Evolutionary conservation across 164 flowering plant species (phyloP), one percentile per base, ranked within the genome.

Genomic region (Houttuynia cordata): DNA sequence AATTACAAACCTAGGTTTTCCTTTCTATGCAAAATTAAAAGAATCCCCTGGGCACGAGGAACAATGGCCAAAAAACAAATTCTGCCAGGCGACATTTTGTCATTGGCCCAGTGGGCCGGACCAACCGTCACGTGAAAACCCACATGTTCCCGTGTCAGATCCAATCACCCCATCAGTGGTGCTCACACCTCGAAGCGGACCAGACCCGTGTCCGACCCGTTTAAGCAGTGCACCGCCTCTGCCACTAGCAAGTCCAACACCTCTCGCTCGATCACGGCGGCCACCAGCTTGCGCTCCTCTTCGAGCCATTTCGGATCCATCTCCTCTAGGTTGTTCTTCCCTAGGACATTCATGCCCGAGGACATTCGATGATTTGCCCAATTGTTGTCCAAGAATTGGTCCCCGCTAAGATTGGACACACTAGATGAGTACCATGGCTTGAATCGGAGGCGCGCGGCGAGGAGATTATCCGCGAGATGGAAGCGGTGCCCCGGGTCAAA

Each of bases 331-430:
- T 86, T 90, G 13, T n/a, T 59, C 8, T 70, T 93, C 4, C 87
- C 68, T 39, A 87, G 62, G 0, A 47, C 81, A 37, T 92, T 91
- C 8, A 88, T 83, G 73, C 87, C 98, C 61, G 80, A 78, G 1
- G 80, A 78, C 12, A 70, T 77, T 61, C 57, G 66, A 52, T 88
- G 86, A 7, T 85, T 69, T 1, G 76, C 67, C 52, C 80, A 77
- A 40, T 87, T 8, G 8, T 21, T 55, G 0, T 78, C 68, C 1
- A 82, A 12, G 20, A 88, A 63, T 23, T 77, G 59, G 9, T 66
- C 60, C 40, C 87, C 85, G 0, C 58, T 58, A 59, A 70, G 23
- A 20, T 8, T 30, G 37, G 37, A 10, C 7, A 21, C 15, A 4
- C 18, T 10, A 13, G 25, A 7, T 6, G 53, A 1, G 39, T 10